These are phyloP conservation scores for Komagataella pseudopastoris DNA, from an alignment of 805 yeast genomes.

Conservation along the genomic window DNA sequence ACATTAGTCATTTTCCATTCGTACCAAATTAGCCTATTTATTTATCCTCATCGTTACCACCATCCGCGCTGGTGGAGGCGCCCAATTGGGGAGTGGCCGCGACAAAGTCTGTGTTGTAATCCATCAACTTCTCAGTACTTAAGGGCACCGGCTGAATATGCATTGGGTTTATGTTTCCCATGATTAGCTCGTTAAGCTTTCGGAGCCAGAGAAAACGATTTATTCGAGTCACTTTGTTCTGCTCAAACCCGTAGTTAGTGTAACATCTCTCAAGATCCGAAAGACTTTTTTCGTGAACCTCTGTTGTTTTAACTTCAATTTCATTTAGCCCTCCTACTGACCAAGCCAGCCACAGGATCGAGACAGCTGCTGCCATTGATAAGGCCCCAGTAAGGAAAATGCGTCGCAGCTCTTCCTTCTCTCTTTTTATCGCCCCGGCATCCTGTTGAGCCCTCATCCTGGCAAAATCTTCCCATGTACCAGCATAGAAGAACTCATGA, in stretches of 20 bases:
- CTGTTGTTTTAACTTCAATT: slow-evolving; percentile 13
- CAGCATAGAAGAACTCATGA: slow-evolving; percentile 43
- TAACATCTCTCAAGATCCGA: slow-evolving; percentile 26
- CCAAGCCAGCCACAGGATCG: slow-evolving; percentile 17
- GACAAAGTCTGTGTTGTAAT: slow-evolving; percentile 6
- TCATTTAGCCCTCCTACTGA: slow-evolving; percentile 25
- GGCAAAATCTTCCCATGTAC: slow-evolving; percentile 52
- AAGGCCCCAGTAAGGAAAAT: slow-evolving; percentile 12
- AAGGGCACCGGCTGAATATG: background rate
- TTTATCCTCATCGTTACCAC: background rate
- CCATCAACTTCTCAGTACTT: slow-evolving; percentile 9
- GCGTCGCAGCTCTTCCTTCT: slow-evolving; percentile 15
- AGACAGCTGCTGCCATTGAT: slow-evolving; percentile 11
- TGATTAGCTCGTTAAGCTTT: slow-evolving; percentile 14
- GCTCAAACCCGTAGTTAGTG: slow-evolving; percentile 38
- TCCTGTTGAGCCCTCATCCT: slow-evolving; percentile 8
- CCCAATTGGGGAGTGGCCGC: background rate
- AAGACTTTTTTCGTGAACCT: slow-evolving; percentile 26
- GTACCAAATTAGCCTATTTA: background rate
- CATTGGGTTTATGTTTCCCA: background rate
- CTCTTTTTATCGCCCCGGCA: slow-evolving; percentile 9
- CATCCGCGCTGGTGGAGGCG: background rate
- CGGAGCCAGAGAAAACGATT: slow-evolving; percentile 47
- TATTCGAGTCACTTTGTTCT: slow-evolving; percentile 33
- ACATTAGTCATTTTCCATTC: background rate